Evolutionary conservation across 2,329 filamentous ascomycete genomes (phyloP).

Genomic region (Fusarium penzigii): DNA sequence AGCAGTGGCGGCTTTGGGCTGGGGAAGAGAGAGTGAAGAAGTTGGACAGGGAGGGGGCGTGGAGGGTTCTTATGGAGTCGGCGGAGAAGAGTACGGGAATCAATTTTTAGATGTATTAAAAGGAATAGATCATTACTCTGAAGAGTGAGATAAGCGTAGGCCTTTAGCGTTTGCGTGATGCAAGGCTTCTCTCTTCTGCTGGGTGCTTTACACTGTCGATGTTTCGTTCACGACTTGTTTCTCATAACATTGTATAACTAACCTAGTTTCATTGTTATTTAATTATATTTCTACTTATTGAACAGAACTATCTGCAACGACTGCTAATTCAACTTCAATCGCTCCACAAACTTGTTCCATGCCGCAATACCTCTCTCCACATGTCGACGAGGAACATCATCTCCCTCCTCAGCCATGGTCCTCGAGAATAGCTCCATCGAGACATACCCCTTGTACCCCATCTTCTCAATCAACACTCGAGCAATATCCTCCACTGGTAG

Average conservation of each 20-base stretch:
- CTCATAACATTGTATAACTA: too few relatives aligned
- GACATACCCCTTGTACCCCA: constrained; percentile 67
- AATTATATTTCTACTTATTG: background rate
- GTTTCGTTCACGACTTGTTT: too few relatives aligned
- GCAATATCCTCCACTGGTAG: constrained; percentile 63
- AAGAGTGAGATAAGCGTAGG: too few relatives aligned
- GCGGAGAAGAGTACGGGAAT: constrained; percentile 10
- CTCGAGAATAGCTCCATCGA: constrained; percentile 65
- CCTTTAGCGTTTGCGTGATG: too few relatives aligned
- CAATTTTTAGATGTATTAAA: constrained; percentile 10
- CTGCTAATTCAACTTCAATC: constrained; percentile 1
- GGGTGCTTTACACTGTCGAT: too few relatives aligned
- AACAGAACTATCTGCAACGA: background rate
- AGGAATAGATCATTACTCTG: too few relatives aligned
- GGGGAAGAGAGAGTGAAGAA: constrained; percentile 28
- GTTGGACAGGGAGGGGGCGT: constrained; percentile 10
- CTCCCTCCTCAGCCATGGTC: constrained; percentile 22
- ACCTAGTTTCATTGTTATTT: too few relatives aligned
- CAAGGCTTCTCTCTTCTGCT: too few relatives aligned
- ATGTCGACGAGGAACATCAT: constrained; percentile 4
- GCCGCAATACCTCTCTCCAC: constrained; percentile 4
- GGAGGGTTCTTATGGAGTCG: constrained; percentile 7
- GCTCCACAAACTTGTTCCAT: constrained; percentile 9
- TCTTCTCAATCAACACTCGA: constrained; percentile 58
- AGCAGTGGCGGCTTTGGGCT: constrained; percentile 37